These are phyloP conservation scores for Pyrenula aspistea DNA, from an alignment of 495 filamentous ascomycete species.

Conservation along the genomic window DNA sequence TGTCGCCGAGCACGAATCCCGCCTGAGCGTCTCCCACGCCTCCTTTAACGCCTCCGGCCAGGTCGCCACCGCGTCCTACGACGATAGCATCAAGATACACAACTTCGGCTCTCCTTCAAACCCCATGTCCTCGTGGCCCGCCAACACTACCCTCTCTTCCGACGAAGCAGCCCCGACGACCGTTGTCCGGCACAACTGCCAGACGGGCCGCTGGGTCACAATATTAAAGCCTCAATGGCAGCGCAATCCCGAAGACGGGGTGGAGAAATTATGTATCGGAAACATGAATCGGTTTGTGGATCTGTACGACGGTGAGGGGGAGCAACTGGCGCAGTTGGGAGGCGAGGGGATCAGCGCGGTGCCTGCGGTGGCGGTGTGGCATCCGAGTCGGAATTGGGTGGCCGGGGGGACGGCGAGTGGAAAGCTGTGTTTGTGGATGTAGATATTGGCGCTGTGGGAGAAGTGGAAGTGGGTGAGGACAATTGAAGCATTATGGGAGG, in stretches of 20 bases:
- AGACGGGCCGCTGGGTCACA: slow-evolving; percentile 76
- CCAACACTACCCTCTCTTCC: slow-evolving; percentile 44
- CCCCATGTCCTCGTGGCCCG: slow-evolving; percentile 38
- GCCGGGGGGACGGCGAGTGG: slow-evolving; percentile 86
- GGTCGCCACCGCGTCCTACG: slow-evolving; percentile 84
- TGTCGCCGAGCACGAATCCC: slow-evolving; percentile 68
- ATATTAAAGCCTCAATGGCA: slow-evolving; percentile 94
- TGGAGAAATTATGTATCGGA: slow-evolving; percentile 81
- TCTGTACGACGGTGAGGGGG: slow-evolving; percentile 64
- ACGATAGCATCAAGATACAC: slow-evolving; percentile 90
- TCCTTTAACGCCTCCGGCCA: slow-evolving; percentile 73
- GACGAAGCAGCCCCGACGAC: slow-evolving; percentile 56
- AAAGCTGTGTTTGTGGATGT: slow-evolving; percentile 88
- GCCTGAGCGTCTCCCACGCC: slow-evolving; percentile 81
- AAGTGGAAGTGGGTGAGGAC: too few relatives aligned
- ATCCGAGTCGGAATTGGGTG: slow-evolving; percentile 81
- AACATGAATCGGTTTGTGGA: slow-evolving; percentile 99
- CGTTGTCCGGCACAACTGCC: slow-evolving; percentile 79
- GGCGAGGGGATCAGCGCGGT: slow-evolving; percentile 88
- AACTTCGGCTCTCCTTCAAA: slow-evolving; percentile 37
- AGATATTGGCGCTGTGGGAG: slow-evolving; percentile 9
- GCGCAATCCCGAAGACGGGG: slow-evolving; percentile 54
- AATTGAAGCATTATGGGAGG: too few relatives aligned
- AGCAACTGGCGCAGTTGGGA: slow-evolving; percentile 82
- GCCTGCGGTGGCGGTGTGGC: slow-evolving; percentile 83